Base-by-base conservation (phyloP, 352 stramenopile species). In the Poterioochromonas sp. region DNA sequence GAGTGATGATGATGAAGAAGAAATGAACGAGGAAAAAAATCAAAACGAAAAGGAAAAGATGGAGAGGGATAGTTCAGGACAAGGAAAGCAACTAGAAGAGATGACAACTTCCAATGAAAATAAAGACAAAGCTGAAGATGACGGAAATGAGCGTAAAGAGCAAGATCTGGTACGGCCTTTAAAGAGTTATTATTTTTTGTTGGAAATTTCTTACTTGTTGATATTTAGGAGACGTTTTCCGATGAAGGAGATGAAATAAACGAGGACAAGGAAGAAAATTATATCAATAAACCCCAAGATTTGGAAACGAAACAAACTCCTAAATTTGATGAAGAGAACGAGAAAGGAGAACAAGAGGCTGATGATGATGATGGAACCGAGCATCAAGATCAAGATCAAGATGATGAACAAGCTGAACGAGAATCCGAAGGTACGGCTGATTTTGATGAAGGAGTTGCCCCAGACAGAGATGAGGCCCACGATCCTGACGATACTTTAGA, bases 251-350 rank as follows among this genome's bases (percentile, higher is more conserved):
- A 81, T 22, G 34, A 77, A 26, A 76, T 70, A 40, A 63, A 76
- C 5, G 34, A 62, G 53, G 47, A 71, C 54, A 58, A 81, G 3
- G 80, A 83, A 65, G 80, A 83, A 58, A 43, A 89, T 22, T 88
- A 95, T 43, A 88, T 95, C 74, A 91, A 90, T 53, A 89, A 97
- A 78, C 88, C 95, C 79, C 87, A 95, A 44, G 88, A 95, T 34
- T 88, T 96, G n/a, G 86, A 92, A 29, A 93, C 97, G 69, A 94
- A 98, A 86, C 97, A 82, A 92, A 98, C n/a, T n/a, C n/a, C n/a
- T n/a, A n/a, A n/a, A n/a, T n/a, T n/a, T n/a, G n/a, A 93, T 51
- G 92, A 97, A 69, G 95, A 98, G 40, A 84, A 88, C 64, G 88
- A 90, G 68, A 70, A 22, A 80, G 26, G 39, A 69, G 37, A 82